Percentiles rank a stretch among this genome's conserved stretches.
Conservation (phyloP, 345 rosid genomes). For the Gossypium stocksii region DNA sequence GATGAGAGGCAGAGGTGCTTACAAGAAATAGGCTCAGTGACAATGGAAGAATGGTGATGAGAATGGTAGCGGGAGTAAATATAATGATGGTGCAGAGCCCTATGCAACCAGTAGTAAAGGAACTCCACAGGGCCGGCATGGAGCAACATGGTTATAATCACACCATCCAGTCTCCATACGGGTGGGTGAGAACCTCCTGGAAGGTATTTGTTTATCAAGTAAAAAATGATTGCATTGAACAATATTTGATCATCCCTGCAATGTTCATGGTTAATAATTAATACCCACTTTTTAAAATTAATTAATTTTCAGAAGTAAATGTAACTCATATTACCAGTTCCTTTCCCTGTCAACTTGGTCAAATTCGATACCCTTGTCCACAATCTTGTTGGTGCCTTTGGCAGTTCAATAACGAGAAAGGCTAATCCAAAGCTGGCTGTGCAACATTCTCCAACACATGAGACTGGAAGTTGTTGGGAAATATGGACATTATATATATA, state of each 20-base stretch:
- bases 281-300: neutral
- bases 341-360: conserved; percentile 74
- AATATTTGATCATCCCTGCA: conserved; percentile 70
- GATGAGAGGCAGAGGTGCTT: neutral
- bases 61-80: conserved; percentile 87
- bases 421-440: conserved; percentile 68
- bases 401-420: conserved; percentile 59
- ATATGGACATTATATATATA: too few relatives aligned
- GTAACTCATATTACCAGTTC: conserved; percentile 21
- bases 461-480: too few relatives aligned
- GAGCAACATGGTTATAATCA: conserved; percentile 35
- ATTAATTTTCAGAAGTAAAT: neutral
- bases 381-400: conserved; percentile 48
- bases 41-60: conserved; percentile 82
- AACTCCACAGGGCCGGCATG: conserved; percentile 81
- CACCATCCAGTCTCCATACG: conserved; percentile 55
- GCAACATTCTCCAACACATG: conserved; percentile 49
- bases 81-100: conserved; percentile 73
- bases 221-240: conserved; percentile 45
- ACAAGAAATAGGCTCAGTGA: conserved; percentile 82
- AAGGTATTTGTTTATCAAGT: conserved; percentile 10
- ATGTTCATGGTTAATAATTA: neutral
- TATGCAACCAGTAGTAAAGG: conserved; percentile 75
- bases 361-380: conserved; percentile 66
- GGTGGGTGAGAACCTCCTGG: conserved; percentile 39